A percentile compares a stretch with the other conserved stretches of the same genome.
Evolutionary conservation across 2,329 filamentous ascomycete genomes (phyloP).

Genomic region (Dactylellina leptospora): DNA sequence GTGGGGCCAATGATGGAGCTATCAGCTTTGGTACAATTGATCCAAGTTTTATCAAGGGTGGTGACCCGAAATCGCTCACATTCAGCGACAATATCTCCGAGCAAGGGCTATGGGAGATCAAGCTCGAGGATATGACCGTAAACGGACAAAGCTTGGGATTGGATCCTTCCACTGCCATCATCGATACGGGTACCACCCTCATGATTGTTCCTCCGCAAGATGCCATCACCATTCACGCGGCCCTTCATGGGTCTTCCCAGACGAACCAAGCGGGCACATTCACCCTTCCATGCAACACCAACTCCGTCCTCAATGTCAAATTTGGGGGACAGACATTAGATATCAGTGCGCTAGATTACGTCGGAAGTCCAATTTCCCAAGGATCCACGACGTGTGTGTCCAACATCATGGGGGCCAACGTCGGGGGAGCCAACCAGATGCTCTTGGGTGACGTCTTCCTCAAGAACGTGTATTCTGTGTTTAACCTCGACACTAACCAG

Average conservation of each 20-base stretch:
- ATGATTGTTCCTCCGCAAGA: slow-evolving; percentile 64
- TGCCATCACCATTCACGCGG: slow-evolving; percentile 14
- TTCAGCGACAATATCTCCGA: slow-evolving; percentile 64
- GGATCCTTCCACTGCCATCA: slow-evolving; percentile 62
- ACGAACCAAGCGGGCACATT: slow-evolving; percentile 17
- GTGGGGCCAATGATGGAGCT: slow-evolving; percentile 70
- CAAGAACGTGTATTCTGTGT: slow-evolving; percentile 88
- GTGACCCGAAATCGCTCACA: slow-evolving; percentile 9
- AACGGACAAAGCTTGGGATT: slow-evolving; percentile 61
- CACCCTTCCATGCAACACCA: slow-evolving; percentile 11
- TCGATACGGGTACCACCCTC: slow-evolving; percentile 71
- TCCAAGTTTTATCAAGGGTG: slow-evolving; percentile 69
- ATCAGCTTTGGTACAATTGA: slow-evolving; percentile 73
- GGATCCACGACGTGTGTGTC: slow-evolving; percentile 11
- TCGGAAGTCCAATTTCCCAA: slow-evolving; percentile 1
- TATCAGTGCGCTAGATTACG: slow-evolving; percentile 8
- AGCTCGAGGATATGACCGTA: slow-evolving; percentile 68
- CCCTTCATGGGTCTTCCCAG: slow-evolving; percentile 7
- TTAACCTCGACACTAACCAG: slow-evolving; percentile 74
- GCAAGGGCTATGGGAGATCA: slow-evolving; percentile 75
- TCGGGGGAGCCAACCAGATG: slow-evolving; percentile 58
- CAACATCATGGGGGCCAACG: slow-evolving; percentile 6
- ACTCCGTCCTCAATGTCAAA: slow-evolving; percentile 9
- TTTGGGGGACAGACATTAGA: slow-evolving; percentile 8
- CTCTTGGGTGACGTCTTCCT: slow-evolving; percentile 85